These are phyloP conservation scores for Platanus orientalis DNA, from an alignment of 164 flowering plant genomes.

Conservation along the genomic window DNA sequence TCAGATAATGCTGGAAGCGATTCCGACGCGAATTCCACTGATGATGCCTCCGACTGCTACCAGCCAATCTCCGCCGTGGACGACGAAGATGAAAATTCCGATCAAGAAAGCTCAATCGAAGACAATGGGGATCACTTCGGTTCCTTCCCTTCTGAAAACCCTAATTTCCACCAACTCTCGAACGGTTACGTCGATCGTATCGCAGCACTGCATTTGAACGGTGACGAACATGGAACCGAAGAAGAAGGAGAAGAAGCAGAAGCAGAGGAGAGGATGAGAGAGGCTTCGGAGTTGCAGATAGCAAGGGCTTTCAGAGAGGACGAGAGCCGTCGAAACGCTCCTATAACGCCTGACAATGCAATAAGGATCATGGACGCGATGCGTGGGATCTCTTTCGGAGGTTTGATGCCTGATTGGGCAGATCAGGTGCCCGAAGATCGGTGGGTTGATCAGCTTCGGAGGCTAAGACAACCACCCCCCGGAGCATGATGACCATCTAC, in stretches of 20 bases:
- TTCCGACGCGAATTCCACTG: conserved; percentile 48
- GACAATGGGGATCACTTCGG: conserved; percentile 14
- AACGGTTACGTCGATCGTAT: conserved; percentile 14
- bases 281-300: conserved; percentile 37
- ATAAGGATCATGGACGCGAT: conserved; percentile 68
- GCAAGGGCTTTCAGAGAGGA: conserved; percentile 63
- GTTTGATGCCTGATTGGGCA: conserved; percentile 61
- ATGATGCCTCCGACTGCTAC: conserved; percentile 40
- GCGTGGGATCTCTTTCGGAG: conserved; percentile 62
- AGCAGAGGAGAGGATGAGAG: conserved; percentile 37
- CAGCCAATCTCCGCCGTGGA: conserved; percentile 53
- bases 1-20: conserved; percentile 44
- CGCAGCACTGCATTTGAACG: conserved; percentile 19
- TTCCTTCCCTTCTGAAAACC: conserved; percentile 8
- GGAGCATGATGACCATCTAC: no score
- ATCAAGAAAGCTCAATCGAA: conserved; percentile 6
- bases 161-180: neutral
- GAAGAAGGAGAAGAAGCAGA: conserved; percentile 31
- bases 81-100: conserved; percentile 25
- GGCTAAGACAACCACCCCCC: conserved; percentile 31
- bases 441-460: conserved; percentile 55
- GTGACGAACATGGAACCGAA: conserved; percentile 1
- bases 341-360: conserved; percentile 56
- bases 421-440: conserved; percentile 45
- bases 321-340: conserved; percentile 66